These are phyloP conservation scores for Mucor irregularis DNA, from an alignment of 371 early-diverging fungal species.

Conservation along the genomic window DNA sequence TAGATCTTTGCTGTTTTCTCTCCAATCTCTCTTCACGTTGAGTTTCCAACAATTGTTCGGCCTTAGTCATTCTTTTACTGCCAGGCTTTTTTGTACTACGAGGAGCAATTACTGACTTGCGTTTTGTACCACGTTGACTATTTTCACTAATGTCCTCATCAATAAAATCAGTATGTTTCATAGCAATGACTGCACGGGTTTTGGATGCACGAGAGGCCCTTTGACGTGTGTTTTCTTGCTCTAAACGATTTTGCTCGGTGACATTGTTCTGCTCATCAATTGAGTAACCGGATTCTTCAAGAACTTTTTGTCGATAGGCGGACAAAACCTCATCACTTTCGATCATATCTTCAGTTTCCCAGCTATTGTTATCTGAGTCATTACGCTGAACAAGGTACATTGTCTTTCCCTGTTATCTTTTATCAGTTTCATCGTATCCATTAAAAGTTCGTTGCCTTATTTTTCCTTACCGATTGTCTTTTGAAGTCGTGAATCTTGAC, in stretches of 20 bases:
- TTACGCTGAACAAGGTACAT: conserved; percentile 17
- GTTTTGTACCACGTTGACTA: conserved; percentile 1
- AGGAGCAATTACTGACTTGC: not conserved
- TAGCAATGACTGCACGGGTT: conserved; percentile 33
- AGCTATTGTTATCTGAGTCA: not conserved
- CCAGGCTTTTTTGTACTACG: not conserved
- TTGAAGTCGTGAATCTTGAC: conserved; percentile 4
- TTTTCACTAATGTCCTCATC: conserved; percentile 6
- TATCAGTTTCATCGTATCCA: not conserved
- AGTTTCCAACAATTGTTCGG: conserved; percentile 10
- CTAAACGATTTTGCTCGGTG: no score
- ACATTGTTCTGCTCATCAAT: not conserved
- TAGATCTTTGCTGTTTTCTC: conserved; percentile 17
- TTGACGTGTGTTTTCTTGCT: no score
- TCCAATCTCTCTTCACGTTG: conserved; percentile 12
- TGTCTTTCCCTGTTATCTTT: conserved; percentile 1
- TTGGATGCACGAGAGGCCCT: conserved; percentile 28
- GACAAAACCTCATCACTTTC: not conserved
- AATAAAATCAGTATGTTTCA: conserved; percentile 7
- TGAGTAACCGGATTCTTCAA: conserved; percentile 17
- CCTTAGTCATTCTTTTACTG: conserved; percentile 17
- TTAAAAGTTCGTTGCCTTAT: not conserved
- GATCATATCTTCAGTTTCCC: conserved; percentile 16
- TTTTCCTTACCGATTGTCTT: not conserved
- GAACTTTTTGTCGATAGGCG: conserved; percentile 11